Evolutionary conservation across 2,329 filamentous ascomycete species (phyloP).

Genomic region (Domatiomyces catenatus): DNA sequence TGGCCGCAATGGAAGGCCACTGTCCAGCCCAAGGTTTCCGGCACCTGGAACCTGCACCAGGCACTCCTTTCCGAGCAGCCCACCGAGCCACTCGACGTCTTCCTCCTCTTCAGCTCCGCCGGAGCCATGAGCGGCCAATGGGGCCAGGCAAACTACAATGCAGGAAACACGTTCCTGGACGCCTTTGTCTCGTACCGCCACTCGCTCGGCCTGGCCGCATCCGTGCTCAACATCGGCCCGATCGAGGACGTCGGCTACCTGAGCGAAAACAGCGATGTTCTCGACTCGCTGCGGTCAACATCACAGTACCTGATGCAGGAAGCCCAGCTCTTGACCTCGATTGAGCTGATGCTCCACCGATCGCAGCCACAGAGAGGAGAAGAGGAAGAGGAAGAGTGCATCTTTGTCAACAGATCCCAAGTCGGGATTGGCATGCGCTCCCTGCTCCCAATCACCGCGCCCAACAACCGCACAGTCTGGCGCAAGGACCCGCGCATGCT

Average conservation of each 20-base stretch:
- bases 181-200: slow-evolving; percentile 15
- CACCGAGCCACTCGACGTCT: slow-evolving; percentile 16
- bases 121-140: slow-evolving; percentile 29
- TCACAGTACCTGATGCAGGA: no score
- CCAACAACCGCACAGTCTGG: no score
- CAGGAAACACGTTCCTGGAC: slow-evolving; percentile 16
- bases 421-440: no score
- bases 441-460: no score
- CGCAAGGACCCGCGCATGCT: no score
- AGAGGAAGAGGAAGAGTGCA: no score
- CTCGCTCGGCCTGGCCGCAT: slow-evolving; percentile 12
- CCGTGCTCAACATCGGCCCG: slow-evolving; percentile 15
- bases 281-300: no score
- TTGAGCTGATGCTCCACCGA: no score
- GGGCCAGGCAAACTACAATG: slow-evolving; percentile 25
- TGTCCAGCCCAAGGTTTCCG: slow-evolving; percentile 22
- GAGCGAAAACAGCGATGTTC: neutral
- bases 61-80: neutral
- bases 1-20: slow-evolving; percentile 21
- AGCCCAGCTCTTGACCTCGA: no score
- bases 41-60: slow-evolving; percentile 21
- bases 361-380: no score
- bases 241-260: slow-evolving; percentile 19
- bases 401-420: no score
- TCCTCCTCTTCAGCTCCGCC: slow-evolving; percentile 28